Evolutionary conservation across 768 basidiomycete genomes (phyloP), one percentile per base, ranked within the genome.

Genomic region (Pleurotus citrinopileatus): DNA sequence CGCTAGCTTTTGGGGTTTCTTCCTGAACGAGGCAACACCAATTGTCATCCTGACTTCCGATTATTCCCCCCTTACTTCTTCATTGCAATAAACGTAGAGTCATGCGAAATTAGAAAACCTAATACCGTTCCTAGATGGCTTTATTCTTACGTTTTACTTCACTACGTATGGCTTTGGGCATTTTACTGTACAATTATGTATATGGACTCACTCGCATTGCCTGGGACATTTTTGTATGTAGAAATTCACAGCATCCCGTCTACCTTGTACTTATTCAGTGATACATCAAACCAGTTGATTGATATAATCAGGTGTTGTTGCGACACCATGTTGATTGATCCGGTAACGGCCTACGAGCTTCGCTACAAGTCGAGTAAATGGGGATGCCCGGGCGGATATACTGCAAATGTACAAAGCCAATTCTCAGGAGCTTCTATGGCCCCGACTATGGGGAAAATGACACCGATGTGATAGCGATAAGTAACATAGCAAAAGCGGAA

Each of bases 171-270:
- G n/a, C 22, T 25, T 25, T 44, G 38, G 38, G 38, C 43, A 27
- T 22, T 19, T 27, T 17, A 2, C 43, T 44, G 4, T 44, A 44
- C 43, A 44, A 40, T 40, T 40, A 40, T 40, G 38, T 40, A 15
- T 40, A 40, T 40, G 38, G 38, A 40, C 38, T 40, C 17, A 40
- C 38, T 40, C 19, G 38, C 38, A 40, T 40, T 34, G 10, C 26
- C 23, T 40, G 26, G 45, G 45, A 47, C 28, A 17, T 26, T 47
- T 44, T 26, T 47, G 45, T 47, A 47, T 47, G 45, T 47, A 47
- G 45, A 47, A 27, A 15, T 27, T 9, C 26, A 22, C 45, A 47
- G 26, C 28, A 17, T 47, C 28, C 45, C 43, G 4, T 10, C n/a
- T 6, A 19, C 43, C 23, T 45, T 45, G 43, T 45, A 45, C 43